A percentile compares a stretch with the other conserved stretches of the same genome.
These are phyloP conservation scores for Corylus heterophylla DNA, from an alignment of 306 rosid species.

Conservation along the genomic window DNA sequence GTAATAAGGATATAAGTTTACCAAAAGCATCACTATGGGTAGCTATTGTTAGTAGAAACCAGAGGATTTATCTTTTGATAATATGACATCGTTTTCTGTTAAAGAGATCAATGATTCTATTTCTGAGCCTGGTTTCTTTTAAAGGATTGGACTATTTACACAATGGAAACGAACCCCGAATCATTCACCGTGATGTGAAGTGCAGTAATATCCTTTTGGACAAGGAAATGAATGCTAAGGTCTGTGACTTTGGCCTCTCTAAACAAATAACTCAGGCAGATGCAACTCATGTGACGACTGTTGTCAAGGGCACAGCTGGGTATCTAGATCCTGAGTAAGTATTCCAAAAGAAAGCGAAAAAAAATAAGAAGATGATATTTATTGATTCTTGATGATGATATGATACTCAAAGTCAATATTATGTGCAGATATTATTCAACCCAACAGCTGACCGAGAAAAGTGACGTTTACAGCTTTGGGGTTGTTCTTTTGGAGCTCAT, in stretches of 20 bases:
- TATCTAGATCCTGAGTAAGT: conserved; percentile 96
- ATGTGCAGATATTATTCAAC: conserved; percentile 72
- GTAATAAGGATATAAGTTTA: not conserved
- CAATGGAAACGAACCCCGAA: conserved; percentile 86
- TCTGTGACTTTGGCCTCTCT: conserved; percentile 92
- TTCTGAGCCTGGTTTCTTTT: conserved; percentile 23
- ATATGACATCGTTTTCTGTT: not conserved
- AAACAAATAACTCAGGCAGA: conserved; percentile 71
- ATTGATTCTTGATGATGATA: not conserved
- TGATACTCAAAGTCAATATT: not conserved
- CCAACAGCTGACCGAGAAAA: conserved; percentile 88
- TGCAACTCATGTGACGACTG: conserved; percentile 92
- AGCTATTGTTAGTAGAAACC: not conserved
- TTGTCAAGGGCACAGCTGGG: conserved; percentile 95
- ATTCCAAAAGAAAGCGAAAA: not conserved
- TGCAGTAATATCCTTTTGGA: conserved; percentile 91
- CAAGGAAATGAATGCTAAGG: conserved; percentile 83
- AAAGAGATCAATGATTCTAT: not conserved
- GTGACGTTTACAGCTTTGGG: conserved; percentile 92
- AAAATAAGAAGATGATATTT: not conserved
- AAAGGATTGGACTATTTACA: conserved; percentile 92
- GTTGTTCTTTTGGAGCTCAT: conserved; percentile 92
- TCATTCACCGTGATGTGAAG: conserved; percentile 93
- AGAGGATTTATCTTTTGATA: not conserved
- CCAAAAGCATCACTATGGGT: not conserved